A percentile compares a stretch with the other conserved stretches of the same genome.
These are phyloP conservation scores for Aegilops sharonensis DNA, from an alignment of 176 grass and related monocot species.

Conservation along the genomic window DNA sequence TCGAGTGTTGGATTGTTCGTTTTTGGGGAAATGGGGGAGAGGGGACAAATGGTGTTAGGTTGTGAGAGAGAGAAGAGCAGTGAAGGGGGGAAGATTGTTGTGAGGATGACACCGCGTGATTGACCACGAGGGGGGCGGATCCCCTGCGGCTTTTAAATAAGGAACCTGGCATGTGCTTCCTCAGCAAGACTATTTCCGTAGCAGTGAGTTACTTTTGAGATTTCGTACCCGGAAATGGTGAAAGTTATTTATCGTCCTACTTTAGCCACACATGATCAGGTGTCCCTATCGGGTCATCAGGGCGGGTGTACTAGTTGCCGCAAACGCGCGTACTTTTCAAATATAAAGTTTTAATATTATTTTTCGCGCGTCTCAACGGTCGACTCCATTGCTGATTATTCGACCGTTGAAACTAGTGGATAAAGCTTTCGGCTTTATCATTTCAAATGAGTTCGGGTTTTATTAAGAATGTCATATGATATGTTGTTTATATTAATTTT, in stretches of 20 bases:
- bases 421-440: no score
- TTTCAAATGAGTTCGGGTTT: no score
- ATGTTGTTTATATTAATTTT: neutral
- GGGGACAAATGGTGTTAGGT: neutral
- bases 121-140: neutral
- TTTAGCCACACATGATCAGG: neutral
- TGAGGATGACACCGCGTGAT: slow-evolving; percentile 1
- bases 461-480: no score
- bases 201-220: neutral
- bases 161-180: neutral
- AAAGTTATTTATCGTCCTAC: neutral
- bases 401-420: neutral
- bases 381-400: neutral
- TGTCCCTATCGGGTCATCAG: neutral
- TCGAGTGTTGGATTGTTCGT: slow-evolving; percentile 4
- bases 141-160: neutral
- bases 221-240: neutral
- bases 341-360: neutral
- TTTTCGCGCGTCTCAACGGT: neutral
- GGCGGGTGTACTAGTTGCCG: no score
- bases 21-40: neutral
- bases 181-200: neutral
- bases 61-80: neutral
- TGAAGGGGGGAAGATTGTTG: neutral
- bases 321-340: neutral